Conservation (phyloP, 345 rosid species). For the Geranium brycei region DNA sequence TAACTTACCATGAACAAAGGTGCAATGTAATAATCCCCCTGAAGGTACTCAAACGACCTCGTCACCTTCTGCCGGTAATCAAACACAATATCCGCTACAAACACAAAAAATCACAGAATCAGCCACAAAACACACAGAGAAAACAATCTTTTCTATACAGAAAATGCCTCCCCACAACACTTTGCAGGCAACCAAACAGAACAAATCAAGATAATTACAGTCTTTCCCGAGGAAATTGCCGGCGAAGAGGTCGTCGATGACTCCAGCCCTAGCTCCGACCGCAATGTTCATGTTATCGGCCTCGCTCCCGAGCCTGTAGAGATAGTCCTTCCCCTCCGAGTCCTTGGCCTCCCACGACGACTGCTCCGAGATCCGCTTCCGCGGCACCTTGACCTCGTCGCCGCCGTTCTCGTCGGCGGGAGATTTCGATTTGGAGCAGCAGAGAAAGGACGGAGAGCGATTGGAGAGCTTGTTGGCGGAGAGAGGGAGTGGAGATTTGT, state of each 20-base stretch:
- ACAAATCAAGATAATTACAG: slow-evolving; percentile 23
- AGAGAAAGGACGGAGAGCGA: not conserved
- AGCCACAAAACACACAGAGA: too few relatives aligned
- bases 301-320: slow-evolving; percentile 72
- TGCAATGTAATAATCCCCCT: slow-evolving; percentile 88
- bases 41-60: slow-evolving; percentile 77
- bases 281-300: slow-evolving; percentile 78
- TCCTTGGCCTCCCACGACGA: slow-evolving; percentile 91
- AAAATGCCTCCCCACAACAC: too few relatives aligned
- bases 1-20: slow-evolving; percentile 56
- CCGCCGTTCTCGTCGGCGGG: not conserved
- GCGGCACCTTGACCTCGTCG: not conserved
- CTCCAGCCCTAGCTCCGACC: slow-evolving; percentile 75
- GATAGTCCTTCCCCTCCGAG: slow-evolving; percentile 62
- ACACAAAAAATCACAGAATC: too few relatives aligned
- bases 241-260: slow-evolving; percentile 64
- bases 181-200: not conserved
- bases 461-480: not conserved
- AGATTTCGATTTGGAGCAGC: not conserved
- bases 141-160: too few relatives aligned
- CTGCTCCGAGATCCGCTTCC: slow-evolving; percentile 52
- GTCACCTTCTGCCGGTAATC: slow-evolving; percentile 92
- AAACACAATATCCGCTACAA: slow-evolving; percentile 82
- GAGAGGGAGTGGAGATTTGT: not conserved
- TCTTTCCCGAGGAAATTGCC: slow-evolving; percentile 86